phyloP scores from a whole-genome alignment of 805 yeast genomes.

The Grigorovia transvaalensis region DNA sequence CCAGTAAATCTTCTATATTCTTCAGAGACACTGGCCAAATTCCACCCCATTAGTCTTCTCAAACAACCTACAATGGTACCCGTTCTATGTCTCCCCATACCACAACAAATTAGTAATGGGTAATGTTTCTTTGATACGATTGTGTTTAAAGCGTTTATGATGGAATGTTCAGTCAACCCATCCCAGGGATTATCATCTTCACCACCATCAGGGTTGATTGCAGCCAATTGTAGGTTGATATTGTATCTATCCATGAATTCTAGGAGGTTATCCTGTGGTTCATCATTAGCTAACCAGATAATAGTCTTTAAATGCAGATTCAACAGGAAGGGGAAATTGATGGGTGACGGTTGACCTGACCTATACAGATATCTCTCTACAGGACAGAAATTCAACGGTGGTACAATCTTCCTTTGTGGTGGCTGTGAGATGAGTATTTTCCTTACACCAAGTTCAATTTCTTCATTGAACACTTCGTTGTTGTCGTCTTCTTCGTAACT shows the following conservation, averaged over 20 bases:
- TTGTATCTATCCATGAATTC: constrained; percentile 67
- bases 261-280: constrained; percentile 79
- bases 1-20: constrained; percentile 94
- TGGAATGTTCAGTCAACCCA: constrained; percentile 74
- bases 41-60: constrained; percentile 93
- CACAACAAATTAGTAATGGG: constrained; percentile 88
- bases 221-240: constrained; percentile 73
- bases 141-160: constrained; percentile 65
- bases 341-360: constrained; percentile 91
- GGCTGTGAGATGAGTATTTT: constrained; percentile 35
- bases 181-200: constrained; percentile 86
- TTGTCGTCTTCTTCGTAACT: constrained; percentile 25
- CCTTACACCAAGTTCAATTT: constrained; percentile 23
- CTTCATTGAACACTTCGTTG: constrained; percentile 23
- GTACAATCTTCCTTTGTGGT: constrained; percentile 64
- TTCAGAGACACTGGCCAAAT: constrained; percentile 82
- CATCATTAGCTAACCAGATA: constrained; percentile 92
- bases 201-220: constrained; percentile 68
- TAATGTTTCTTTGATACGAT: constrained; percentile 64
- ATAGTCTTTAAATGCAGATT: constrained; percentile 68
- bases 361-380: constrained; percentile 82
- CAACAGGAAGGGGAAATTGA: constrained; percentile 76
- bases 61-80: constrained; percentile 95
- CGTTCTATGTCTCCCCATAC: constrained; percentile 96
- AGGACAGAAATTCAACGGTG: constrained; percentile 92